A percentile compares a stretch with the other conserved stretches of the same genome.
These are phyloP conservation scores for Fulvia fulva DNA, from an alignment of 2,329 filamentous ascomycete species.

Conservation along the genomic window DNA sequence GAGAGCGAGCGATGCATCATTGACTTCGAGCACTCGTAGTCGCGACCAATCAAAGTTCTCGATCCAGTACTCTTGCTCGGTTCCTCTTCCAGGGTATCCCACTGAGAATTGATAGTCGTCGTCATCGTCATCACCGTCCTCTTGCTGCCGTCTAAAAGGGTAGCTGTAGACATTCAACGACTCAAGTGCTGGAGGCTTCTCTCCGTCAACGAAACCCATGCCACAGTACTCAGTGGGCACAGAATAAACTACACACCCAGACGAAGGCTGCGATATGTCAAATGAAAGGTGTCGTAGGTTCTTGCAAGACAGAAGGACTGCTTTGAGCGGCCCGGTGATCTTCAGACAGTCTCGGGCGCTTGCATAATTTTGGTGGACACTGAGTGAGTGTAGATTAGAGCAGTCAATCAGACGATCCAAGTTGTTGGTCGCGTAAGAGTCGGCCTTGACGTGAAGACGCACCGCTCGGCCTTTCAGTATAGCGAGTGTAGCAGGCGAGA, in stretches of 20 bases:
- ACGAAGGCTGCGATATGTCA: not conserved
- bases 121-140: too few species aligned
- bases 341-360: too few species aligned
- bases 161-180: not conserved
- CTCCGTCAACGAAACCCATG: not conserved
- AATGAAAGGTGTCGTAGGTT: not conserved
- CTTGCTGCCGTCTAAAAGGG: too few species aligned
- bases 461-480: not conserved
- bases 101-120: not conserved
- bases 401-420: too few species aligned
- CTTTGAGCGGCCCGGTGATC: not conserved
- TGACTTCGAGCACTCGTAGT: not conserved
- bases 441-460: not conserved
- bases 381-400: not conserved
- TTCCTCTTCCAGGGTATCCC: not conserved
- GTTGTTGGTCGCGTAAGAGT: too few species aligned
- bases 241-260: not conserved
- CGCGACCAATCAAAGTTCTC: slow-evolving; percentile 2
- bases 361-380: too few species aligned
- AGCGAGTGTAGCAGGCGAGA: not conserved
- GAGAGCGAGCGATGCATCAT: not conserved
- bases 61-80: slow-evolving; percentile 2
- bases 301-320: not conserved
- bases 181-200: not conserved
- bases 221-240: not conserved